phyloP scores from a whole-genome alignment of 768 basidiomycete species.

The Amanita jacksonii region DNA sequence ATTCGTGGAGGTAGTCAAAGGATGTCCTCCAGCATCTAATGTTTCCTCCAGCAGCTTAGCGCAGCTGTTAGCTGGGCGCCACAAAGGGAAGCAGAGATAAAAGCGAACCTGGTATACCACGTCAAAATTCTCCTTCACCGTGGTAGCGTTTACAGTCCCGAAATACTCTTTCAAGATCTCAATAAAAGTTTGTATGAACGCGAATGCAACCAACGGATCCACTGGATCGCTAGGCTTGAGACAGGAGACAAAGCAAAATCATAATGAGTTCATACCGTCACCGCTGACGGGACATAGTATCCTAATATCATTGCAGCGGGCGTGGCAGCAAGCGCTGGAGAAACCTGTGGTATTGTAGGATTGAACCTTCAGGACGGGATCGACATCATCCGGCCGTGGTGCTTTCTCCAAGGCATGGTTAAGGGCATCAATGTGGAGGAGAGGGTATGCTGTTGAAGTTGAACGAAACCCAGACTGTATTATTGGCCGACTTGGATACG shows the following conservation, averaged over 20 bases:
- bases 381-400: constrained; percentile 42
- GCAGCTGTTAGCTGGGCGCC: too few species aligned
- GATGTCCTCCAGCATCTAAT: constrained; percentile 87
- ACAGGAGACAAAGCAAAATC: constrained; percentile 6
- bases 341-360: constrained; percentile 33
- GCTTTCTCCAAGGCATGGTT: constrained; percentile 63
- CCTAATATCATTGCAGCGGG: constrained; percentile 65
- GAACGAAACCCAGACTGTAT: constrained; percentile 87
- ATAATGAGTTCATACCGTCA: constrained; percentile 51
- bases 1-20: constrained; percentile 84
- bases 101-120: constrained; percentile 79
- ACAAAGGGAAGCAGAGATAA: background rate
- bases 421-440: constrained; percentile 79
- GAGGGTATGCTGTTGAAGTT: constrained; percentile 65
- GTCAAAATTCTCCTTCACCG: constrained; percentile 87
- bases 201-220: constrained; percentile 84
- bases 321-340: constrained; percentile 78
- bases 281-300: constrained; percentile 76
- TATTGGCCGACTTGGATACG: constrained; percentile 50
- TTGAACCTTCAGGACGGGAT: constrained; percentile 66
- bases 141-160: constrained; percentile 70
- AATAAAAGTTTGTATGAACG: constrained; percentile 79
- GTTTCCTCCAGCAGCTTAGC: constrained; percentile 95
- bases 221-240: constrained; percentile 37
- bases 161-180: constrained; percentile 83